Conservation (phyloP, 345 rosid genomes). For the Salix udensis region DNA sequence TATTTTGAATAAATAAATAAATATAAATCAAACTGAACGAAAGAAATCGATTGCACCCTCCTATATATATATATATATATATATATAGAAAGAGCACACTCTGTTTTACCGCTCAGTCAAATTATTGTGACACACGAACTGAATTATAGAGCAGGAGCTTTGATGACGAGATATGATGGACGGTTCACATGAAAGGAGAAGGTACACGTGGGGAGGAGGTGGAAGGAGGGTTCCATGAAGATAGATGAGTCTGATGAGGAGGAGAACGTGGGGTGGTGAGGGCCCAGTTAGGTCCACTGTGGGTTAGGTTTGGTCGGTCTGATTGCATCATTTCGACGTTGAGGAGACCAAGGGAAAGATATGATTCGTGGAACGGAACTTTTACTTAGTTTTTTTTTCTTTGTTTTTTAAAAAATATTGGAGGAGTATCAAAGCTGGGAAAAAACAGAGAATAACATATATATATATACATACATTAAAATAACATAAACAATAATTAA, state of each 20-base stretch:
- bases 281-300: conserved; percentile 1
- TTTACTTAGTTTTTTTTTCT: no score
- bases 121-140: background rate
- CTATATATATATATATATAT: no score
- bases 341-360: conserved; percentile 10
- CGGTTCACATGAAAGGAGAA: conserved; percentile 6
- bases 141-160: background rate
- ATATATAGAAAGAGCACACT: no score
- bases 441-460: no score
- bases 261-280: conserved; percentile 21
- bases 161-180: background rate
- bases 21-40: no score
- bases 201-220: conserved; percentile 6
- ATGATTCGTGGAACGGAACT: conserved; percentile 4
- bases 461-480: no score
- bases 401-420: no score
- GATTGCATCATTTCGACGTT: conserved; percentile 27
- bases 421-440: no score
- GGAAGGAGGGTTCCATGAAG: background rate
- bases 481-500: no score
- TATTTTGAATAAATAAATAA: no score
- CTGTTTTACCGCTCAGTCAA: no score
- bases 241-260: conserved; percentile 22
- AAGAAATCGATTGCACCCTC: no score
- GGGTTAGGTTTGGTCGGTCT: conserved; percentile 30